Evolutionary conservation across 768 basidiomycete species (phyloP), one percentile per base, ranked within the genome.

Genomic region (Tricholomella constricta): DNA sequence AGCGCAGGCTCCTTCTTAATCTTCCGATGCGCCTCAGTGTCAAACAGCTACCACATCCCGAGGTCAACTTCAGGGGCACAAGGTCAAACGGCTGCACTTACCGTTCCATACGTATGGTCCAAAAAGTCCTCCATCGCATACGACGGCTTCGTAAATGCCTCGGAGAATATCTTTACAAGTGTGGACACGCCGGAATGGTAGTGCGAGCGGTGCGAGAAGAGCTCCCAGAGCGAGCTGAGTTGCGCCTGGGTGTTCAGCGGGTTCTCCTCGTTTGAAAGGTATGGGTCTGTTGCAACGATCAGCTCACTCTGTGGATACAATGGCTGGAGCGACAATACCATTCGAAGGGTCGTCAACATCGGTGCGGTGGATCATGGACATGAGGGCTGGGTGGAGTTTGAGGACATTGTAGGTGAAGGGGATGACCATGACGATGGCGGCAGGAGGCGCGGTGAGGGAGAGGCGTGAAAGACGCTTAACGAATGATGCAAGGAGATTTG

Each of bases 81-180:
- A 25, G 7, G 25, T 32, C 12, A 45, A 43, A 19, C n/a, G n/a
- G 10, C 2, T 32, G 35, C 9, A 69, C 85, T 49, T 61, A 94
- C 91, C 59, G 91, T 92, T 34, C 78, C 80, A 62, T 92, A 94
- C 2, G 90, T 89, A 65, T 98, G 96, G 67, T 98, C 97, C 65
- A 98, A 69, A 69, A 98, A 99, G 66, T 98, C 96, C 60, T 98
- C 96, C 83, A 97, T 82, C 12, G 83, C 75, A 69, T 94, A 98
- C 31, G 77, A 78, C 15, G 88, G 91, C 65, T 96, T 98, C n/a
- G 93, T 98, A 72, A 99, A 97, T 4, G 89, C 87, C 65, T 95
- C 94, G 11, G 79, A 78, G 60, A 97, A 91, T 49, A 99, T 86
- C 63, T 87, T 87, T 25, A 84, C 85, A 41, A 98, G 69, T 0